These are phyloP conservation scores for Pseudotulostoma volvatum DNA, from an alignment of 495 filamentous ascomycete species.

Conservation along the genomic window DNA sequence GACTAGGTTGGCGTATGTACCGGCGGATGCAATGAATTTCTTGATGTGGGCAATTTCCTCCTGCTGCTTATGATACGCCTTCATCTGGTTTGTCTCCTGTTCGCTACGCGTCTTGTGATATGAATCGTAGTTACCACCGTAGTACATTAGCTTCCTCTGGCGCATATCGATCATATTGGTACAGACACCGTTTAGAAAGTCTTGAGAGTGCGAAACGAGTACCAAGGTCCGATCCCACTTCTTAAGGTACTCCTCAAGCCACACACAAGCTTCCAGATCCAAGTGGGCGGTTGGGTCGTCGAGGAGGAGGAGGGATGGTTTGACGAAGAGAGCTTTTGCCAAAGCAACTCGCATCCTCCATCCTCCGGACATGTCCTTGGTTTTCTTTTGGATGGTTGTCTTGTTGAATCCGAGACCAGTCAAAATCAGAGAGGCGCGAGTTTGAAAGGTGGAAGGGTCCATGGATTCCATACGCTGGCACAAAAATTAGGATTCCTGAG, in stretches of 20 bases:
- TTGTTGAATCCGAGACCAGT: constrained; percentile 99
- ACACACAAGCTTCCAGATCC: constrained; percentile 98
- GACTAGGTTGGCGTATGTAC: constrained; percentile 99
- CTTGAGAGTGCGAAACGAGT: constrained; percentile 91
- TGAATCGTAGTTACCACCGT: constrained; percentile 99
- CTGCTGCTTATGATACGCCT: constrained; percentile 97
- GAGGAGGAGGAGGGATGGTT: constrained; percentile 84
- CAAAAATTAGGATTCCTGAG: constrained; percentile 15
- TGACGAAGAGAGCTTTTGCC: constrained; percentile 95
- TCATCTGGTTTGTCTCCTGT: constrained; percentile 95
- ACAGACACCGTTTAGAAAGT: constrained; percentile 99
- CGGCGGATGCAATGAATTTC: constrained; percentile 98
- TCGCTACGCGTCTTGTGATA: constrained; percentile 90
- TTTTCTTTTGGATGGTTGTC: constrained; percentile 90
- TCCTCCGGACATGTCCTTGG: constrained; percentile 99
- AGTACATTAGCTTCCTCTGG: constrained; percentile 79
- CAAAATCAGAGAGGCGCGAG: constrained; percentile 87
- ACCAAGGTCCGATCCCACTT: constrained; percentile 98
- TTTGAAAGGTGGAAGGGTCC: constrained; percentile 99
- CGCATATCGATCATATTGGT: constrained; percentile 99
- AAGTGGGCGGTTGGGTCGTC: constrained; percentile 98
- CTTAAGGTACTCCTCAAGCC: constrained; percentile 98
- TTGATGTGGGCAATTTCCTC: constrained; percentile 99
- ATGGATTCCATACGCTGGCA: constrained; percentile 89
- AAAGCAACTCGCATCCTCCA: constrained; percentile 99